Conservation (phyloP, 2,329 filamentous ascomycete species). For the Herpotrichia juniperi region DNA sequence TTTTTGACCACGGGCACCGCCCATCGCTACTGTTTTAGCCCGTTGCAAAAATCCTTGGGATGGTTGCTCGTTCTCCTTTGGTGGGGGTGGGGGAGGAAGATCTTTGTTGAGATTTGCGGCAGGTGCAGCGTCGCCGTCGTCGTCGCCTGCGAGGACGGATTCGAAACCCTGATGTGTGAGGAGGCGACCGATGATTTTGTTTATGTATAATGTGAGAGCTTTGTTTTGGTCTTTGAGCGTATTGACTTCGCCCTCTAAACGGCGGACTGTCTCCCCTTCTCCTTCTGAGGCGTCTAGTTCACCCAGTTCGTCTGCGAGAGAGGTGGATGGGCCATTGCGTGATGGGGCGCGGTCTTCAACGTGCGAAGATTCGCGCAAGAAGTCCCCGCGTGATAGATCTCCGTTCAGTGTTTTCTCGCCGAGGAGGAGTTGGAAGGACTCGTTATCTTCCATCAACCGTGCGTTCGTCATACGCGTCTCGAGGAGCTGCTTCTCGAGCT, state of each 20-base stretch:
- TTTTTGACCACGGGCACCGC: constrained; percentile 45
- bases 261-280: constrained; percentile 60
- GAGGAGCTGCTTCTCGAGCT: constrained; percentile 88
- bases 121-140: constrained; percentile 44
- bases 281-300: constrained; percentile 76
- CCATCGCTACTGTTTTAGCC: constrained; percentile 64
- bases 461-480: constrained; percentile 96
- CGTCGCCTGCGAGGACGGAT: constrained; percentile 82
- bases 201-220: constrained; percentile 95
- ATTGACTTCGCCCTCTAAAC: constrained; percentile 79
- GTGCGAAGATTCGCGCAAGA: constrained; percentile 63
- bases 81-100: constrained; percentile 75
- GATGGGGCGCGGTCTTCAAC: constrained; percentile 39
- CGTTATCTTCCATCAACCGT: constrained; percentile 96
- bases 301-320: constrained; percentile 85
- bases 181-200: constrained; percentile 96
- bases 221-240: constrained; percentile 92
- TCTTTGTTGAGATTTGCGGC: constrained; percentile 68
- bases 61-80: constrained; percentile 55
- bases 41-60: constrained; percentile 59
- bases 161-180: constrained; percentile 95
- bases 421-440: constrained; percentile 94
- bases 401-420: constrained; percentile 95
- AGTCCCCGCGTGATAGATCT: constrained; percentile 83
- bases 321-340: constrained; percentile 42